Conservation (phyloP, 179 eudicot genomes). For the Heliamphora pulchella region DNA sequence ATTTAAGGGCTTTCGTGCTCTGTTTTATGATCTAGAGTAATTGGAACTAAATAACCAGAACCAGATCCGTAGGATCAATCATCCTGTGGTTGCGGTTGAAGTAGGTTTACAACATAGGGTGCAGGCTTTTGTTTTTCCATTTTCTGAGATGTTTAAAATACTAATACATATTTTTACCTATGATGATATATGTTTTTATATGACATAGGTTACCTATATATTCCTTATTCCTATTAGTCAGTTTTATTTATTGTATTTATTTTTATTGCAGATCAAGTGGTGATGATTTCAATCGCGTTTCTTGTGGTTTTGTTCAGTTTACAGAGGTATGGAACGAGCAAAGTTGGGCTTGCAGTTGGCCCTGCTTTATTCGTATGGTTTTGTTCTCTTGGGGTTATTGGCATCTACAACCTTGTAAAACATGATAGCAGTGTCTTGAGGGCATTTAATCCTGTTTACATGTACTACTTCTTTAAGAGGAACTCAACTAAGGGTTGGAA, state of each 20-base stretch:
- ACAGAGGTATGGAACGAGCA: conserved; percentile 92
- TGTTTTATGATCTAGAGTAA: neutral
- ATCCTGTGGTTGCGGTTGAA: neutral
- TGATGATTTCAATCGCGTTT: conserved; percentile 80
- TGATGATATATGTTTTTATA: neutral
- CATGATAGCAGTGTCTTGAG: conserved; percentile 68
- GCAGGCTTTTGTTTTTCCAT: neutral
- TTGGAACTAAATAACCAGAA: neutral
- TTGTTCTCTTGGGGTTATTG: conserved; percentile 79
- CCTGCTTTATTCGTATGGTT: conserved; percentile 96
- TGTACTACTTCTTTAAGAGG: conserved; percentile 81
- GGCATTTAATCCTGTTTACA: conserved; percentile 91
- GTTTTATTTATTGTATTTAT: conserved; percentile 14
- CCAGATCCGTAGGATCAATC: neutral
- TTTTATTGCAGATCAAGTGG: conserved; percentile 64
- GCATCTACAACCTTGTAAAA: conserved; percentile 77
- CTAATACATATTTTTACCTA: neutral
- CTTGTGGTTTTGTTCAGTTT: conserved; percentile 85
- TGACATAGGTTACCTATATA: too few species aligned
- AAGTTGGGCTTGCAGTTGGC: conserved; percentile 91
- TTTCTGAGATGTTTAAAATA: neutral
- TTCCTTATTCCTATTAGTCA: neutral
- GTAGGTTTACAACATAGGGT: neutral
- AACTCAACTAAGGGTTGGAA: conserved; percentile 83
- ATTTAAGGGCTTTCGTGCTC: neutral